Evolutionary conservation across 2,329 filamentous ascomycete genomes (phyloP), one percentile per base, ranked within the genome.

Genomic region (Fusarium sp.): DNA sequence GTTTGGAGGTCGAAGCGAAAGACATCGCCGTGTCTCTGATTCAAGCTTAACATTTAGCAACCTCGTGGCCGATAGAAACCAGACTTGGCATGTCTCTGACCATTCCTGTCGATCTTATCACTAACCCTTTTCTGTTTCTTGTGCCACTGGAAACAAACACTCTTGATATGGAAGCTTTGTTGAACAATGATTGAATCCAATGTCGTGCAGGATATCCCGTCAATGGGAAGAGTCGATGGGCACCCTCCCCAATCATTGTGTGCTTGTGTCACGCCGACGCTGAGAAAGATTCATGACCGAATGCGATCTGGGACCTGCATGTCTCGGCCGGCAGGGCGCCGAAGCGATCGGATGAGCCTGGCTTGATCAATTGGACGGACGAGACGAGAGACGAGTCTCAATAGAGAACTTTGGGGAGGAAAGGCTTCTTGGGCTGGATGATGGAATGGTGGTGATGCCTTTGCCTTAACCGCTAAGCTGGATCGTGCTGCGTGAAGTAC

Each of bases 271-370:
- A 69, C 67, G 21, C 15, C 6, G 17, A 34, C 21, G 32, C 53
- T 47, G 42, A 56, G 44, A 53, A 60, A 11, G 4, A 34, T 24
- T 10, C 34, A 45, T 48, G 45, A 56, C 46, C 30, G 46, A 51
- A 62, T 65, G 34, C 45, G 28, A 43, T 59, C 50, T 59, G 32
- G 24, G 45, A 26, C 65, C 26, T 51, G 61, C 45, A 67, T 73
- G 71, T 73, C 69, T 71, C 69, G 65, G 71, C 50, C 58, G 70
- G 62, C 28, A 62, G 50, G 53, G 30, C 30, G 24, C 69, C 53
- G 69, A 70, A 65, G 70, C 68, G 58, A 65, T 55, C 48, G 51
- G 49, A 55, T 36, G 48, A 38, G 42, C 24, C 24, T 24, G 12
- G 40, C 32, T 15, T n/a, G 38, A 44, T 65, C 56, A 50, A 73